Evolutionary conservation across 768 basidiomycete species (phyloP).

Genomic region (Asterophora lycoperdoides): DNA sequence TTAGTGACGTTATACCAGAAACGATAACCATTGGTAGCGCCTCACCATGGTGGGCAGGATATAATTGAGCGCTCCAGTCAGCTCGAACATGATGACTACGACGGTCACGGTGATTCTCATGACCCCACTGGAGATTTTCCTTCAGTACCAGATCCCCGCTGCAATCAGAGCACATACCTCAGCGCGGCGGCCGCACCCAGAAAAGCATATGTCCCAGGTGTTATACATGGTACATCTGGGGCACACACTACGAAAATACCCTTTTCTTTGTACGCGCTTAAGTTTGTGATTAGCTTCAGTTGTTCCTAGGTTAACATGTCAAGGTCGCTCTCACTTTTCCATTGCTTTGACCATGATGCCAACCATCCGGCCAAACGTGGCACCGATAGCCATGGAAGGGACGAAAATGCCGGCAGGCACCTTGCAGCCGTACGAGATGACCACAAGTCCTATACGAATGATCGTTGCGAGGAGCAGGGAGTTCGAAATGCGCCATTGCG

Average conservation of each 20-base stretch:
- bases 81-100: slow-evolving; percentile 98
- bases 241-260: slow-evolving; percentile 89
- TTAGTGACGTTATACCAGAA: neutral
- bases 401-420: slow-evolving; percentile 98
- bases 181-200: slow-evolving; percentile 95
- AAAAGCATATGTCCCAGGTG: slow-evolving; percentile 97
- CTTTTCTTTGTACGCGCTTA: slow-evolving; percentile 76
- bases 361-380: slow-evolving; percentile 94
- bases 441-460: slow-evolving; percentile 79
- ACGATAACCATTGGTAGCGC: neutral
- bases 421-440: slow-evolving; percentile 92
- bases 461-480: slow-evolving; percentile 89
- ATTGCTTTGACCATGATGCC: slow-evolving; percentile 95
- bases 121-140: slow-evolving; percentile 60
- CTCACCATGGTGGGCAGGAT: slow-evolving; percentile 96
- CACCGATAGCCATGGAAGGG: slow-evolving; percentile 98
- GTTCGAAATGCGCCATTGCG: slow-evolving; percentile 94
- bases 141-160: neutral
- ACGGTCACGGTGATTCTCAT: slow-evolving; percentile 98
- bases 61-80: slow-evolving; percentile 95
- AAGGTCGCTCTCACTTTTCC: slow-evolving; percentile 52
- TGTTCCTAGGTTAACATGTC: neutral
- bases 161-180: slow-evolving; percentile 43
- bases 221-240: slow-evolving; percentile 94
- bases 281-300: neutral